These are phyloP conservation scores for Talaromyces sp. DNA, from an alignment of 2,329 filamentous ascomycete species.

Conservation along the genomic window DNA sequence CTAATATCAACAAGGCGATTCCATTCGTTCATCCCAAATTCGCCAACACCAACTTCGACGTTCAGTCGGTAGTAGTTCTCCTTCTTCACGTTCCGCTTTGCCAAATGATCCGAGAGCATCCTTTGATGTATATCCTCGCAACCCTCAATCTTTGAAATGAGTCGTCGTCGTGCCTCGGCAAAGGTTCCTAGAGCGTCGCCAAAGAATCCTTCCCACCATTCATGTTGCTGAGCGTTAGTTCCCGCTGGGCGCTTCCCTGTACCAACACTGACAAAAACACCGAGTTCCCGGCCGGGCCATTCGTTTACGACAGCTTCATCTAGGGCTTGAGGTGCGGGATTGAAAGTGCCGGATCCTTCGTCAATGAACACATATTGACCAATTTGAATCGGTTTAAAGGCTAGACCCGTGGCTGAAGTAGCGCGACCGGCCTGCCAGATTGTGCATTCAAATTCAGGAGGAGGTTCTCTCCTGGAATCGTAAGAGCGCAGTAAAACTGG, in stretches of 20 bases:
- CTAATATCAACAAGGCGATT: slow-evolving; percentile 90
- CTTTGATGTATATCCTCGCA: slow-evolving; percentile 87
- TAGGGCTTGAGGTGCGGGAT: slow-evolving; percentile 78
- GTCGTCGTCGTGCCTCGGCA: slow-evolving; percentile 77
- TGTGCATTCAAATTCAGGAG: slow-evolving; percentile 87
- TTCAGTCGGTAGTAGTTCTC: slow-evolving; percentile 97
- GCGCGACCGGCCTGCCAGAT: slow-evolving; percentile 97
- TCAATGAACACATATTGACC: slow-evolving; percentile 94
- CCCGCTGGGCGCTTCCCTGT: slow-evolving; percentile 81
- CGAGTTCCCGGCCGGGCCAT: slow-evolving; percentile 90
- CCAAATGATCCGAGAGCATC: slow-evolving; percentile 77
- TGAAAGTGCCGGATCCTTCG: slow-evolving; percentile 87
- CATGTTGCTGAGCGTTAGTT: slow-evolving; percentile 64
- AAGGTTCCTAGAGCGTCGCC: slow-evolving; percentile 74
- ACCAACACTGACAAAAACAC: slow-evolving; percentile 90
- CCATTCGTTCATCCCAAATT: slow-evolving; percentile 99
- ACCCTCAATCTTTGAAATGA: slow-evolving; percentile 91
- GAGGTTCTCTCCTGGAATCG: slow-evolving; percentile 86
- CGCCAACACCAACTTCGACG: slow-evolving; percentile 90
- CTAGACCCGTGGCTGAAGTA: slow-evolving; percentile 85
- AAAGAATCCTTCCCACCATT: slow-evolving; percentile 91
- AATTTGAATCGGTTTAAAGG: slow-evolving; percentile 93
- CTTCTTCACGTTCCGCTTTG: slow-evolving; percentile 73
- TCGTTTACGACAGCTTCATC: slow-evolving; percentile 91
- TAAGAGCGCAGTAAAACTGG: slow-evolving; percentile 85